Percentiles rank a stretch among this genome's conserved stretches.
phyloP scores from a whole-genome alignment of 805 yeast genomes.

The Candida tallmaniae region DNA sequence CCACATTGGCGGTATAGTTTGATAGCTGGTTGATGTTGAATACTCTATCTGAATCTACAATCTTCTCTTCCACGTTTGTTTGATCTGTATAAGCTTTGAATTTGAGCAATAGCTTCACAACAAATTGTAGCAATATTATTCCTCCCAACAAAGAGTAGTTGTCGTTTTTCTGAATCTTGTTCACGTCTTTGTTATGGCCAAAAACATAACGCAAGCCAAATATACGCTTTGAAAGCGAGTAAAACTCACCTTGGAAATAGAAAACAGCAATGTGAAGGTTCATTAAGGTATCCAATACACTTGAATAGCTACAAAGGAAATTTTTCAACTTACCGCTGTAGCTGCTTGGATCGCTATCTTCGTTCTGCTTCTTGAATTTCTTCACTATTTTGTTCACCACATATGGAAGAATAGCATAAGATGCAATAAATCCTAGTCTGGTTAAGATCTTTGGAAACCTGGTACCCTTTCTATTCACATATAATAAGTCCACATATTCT shows the following conservation, averaged over 20 bases:
- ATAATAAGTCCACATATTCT: slow-evolving; percentile 81
- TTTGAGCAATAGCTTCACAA: slow-evolving; percentile 38
- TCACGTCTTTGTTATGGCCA: slow-evolving; percentile 53
- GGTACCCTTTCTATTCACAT: slow-evolving; percentile 52
- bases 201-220: slow-evolving; percentile 77
- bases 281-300: slow-evolving; percentile 48
- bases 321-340: slow-evolving; percentile 15
- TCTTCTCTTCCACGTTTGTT: slow-evolving; percentile 11
- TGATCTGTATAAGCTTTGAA: slow-evolving; percentile 22
- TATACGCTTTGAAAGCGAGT: slow-evolving; percentile 69
- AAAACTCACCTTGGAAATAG: slow-evolving; percentile 79
- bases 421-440: slow-evolving; percentile 54
- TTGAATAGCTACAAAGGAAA: slow-evolving; percentile 37
- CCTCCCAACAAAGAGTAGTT: slow-evolving; percentile 76
- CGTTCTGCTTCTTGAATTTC: slow-evolving; percentile 15
- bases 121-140: slow-evolving; percentile 50
- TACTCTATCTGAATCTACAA: slow-evolving; percentile 10
- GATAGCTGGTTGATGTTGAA: slow-evolving; percentile 6
- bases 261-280: slow-evolving; percentile 77
- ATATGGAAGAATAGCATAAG: slow-evolving; percentile 64
- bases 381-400: slow-evolving; percentile 30
- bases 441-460: slow-evolving; percentile 42
- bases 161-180: slow-evolving; percentile 40
- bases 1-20: slow-evolving; percentile 15
- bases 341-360: slow-evolving; percentile 6